These are phyloP conservation scores for Citrus maxima DNA, from an alignment of 345 rosid genomes.

Conservation along the genomic window DNA sequence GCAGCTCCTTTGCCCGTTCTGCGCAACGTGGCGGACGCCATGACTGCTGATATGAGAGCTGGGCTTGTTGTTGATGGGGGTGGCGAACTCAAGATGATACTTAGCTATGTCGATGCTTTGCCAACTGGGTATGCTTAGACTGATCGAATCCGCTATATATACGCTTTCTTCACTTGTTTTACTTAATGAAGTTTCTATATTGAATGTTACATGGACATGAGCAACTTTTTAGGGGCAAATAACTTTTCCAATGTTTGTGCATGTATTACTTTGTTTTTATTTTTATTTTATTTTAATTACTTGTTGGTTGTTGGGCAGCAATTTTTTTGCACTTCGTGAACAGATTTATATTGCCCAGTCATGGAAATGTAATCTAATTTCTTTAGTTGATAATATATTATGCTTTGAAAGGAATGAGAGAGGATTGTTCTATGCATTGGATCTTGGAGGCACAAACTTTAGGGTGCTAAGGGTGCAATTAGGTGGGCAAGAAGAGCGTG, in stretches of 20 bases:
- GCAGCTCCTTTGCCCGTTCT: conserved; percentile 59
- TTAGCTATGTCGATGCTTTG: conserved; percentile 68
- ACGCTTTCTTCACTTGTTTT: neutral
- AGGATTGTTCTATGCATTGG: conserved; percentile 86
- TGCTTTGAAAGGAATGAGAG: conserved; percentile 56
- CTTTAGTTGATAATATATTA: neutral
- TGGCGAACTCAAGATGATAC: conserved; percentile 78
- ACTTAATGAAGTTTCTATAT: neutral
- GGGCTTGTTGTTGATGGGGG: conserved; percentile 73
- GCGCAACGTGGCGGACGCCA: conserved; percentile 64
- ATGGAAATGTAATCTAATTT: neutral
- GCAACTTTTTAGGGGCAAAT: neutral
- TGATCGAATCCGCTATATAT: too few relatives aligned
- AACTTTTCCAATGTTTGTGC: neutral
- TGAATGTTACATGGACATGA: neutral
- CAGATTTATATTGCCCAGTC: neutral
- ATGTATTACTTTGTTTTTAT: neutral
- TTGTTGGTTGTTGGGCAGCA: neutral
- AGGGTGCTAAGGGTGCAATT: conserved; percentile 72
- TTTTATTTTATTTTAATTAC: neutral
- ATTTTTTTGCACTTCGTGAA: neutral
- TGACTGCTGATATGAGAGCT: conserved; percentile 65
- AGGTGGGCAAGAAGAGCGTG: conserved; percentile 64
- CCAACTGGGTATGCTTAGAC: conserved; percentile 58
- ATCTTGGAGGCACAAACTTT: conserved; percentile 88